phyloP scores from a whole-genome alignment of 1,139 yeast species.

The Yamadazyma diospyri region DNA sequence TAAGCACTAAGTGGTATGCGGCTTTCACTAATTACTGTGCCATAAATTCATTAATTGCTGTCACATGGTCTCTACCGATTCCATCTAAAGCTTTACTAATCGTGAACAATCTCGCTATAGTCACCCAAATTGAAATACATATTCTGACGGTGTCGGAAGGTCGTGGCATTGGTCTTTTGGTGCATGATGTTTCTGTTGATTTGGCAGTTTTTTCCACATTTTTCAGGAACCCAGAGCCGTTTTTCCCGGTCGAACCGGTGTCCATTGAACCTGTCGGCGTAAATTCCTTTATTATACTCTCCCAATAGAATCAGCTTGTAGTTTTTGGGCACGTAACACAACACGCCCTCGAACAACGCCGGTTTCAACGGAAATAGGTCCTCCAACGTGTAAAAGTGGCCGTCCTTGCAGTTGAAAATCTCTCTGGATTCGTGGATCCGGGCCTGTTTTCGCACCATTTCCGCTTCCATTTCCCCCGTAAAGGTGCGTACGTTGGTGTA shows the following conservation, averaged over 20 bases:
- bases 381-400: constrained; percentile 43
- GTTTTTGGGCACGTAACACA: constrained; percentile 44
- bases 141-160: constrained; percentile 12
- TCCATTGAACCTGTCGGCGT: constrained; percentile 18
- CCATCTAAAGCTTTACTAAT: no score
- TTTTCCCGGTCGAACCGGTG: constrained; percentile 28
- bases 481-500: constrained; percentile 21
- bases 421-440: constrained; percentile 17
- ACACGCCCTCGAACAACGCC: constrained; percentile 52
- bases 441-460: constrained; percentile 16
- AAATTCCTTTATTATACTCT: constrained; percentile 31
- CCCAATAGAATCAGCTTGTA: constrained; percentile 34
- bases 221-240: constrained; percentile 31
- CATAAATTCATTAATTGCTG: no score
- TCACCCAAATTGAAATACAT: constrained; percentile 11
- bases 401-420: constrained; percentile 50
- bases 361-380: constrained; percentile 43
- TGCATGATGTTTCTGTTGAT: constrained; percentile 16
- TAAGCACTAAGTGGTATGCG: no score
- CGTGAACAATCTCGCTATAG: constrained; percentile 2
- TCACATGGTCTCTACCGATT: no score
- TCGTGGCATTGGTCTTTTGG: no score
- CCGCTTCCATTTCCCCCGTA: constrained; percentile 17
- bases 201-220: constrained; percentile 18
- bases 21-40: no score